Evolutionary conservation across 2,329 filamentous ascomycete genomes (phyloP).

Genomic region (Colletotrichum spaethianum): DNA sequence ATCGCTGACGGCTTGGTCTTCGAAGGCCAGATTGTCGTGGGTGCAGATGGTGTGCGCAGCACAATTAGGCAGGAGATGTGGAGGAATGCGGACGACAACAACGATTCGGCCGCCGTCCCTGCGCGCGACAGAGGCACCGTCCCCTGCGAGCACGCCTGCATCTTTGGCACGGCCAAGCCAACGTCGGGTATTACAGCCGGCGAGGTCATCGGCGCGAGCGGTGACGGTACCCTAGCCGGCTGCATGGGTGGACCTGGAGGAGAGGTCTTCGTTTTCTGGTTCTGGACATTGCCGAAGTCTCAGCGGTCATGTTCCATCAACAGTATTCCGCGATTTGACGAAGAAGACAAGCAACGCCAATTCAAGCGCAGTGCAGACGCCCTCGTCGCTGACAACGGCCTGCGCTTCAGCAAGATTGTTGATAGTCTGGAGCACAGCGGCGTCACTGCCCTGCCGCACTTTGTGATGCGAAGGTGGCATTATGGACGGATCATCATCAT

Average conservation of each 20-base stretch:
- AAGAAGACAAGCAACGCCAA: conserved; percentile 30
- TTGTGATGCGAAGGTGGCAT: conserved; percentile 47
- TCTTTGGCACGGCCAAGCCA: conserved; percentile 34
- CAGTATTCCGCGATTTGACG: conserved; percentile 27
- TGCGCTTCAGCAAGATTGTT: conserved; percentile 8
- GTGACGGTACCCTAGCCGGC: conserved; percentile 16
- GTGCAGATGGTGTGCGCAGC: conserved; percentile 59
- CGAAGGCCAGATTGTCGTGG: conserved; percentile 53
- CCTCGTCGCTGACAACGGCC: conserved; percentile 10
- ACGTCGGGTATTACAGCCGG: conserved; percentile 16
- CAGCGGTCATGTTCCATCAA: conserved; percentile 29
- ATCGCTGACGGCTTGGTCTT: conserved; percentile 50
- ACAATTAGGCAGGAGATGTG: conserved; percentile 50
- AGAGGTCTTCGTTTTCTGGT: conserved; percentile 33
- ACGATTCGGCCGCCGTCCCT: conserved; percentile 31
- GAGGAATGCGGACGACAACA: conserved; percentile 32
- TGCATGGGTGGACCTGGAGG: conserved; percentile 23
- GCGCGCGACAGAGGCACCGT: conserved; percentile 17
- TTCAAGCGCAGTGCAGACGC: conserved; percentile 11
- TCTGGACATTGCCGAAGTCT: conserved; percentile 29
- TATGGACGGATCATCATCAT: conserved; percentile 50
- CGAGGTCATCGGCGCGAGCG: conserved; percentile 28
- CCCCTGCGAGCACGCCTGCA: conserved; percentile 35
- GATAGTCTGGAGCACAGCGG: conserved; percentile 32
- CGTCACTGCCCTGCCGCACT: conserved; percentile 36